A percentile compares a stretch with the other conserved stretches of the same genome.
These are phyloP conservation scores for Phytopythium litorale DNA, from an alignment of 352 stramenopile species.

Conservation along the genomic window DNA sequence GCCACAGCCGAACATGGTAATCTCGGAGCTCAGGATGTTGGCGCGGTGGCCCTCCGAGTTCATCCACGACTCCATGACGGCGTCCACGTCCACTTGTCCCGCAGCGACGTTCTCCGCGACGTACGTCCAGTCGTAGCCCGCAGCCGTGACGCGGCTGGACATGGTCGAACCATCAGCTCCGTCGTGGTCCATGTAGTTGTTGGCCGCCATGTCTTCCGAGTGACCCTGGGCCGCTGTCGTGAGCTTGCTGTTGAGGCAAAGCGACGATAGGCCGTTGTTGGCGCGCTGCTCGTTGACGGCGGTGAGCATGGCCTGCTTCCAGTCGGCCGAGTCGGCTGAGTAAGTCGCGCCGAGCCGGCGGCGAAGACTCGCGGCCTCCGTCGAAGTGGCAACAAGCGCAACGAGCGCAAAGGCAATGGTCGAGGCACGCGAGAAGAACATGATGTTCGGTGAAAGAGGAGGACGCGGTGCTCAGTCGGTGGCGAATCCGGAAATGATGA, in stretches of 20 bases:
- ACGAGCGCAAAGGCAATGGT: background rate
- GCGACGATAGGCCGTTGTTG: constrained; percentile 18
- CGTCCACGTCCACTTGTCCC: constrained; percentile 24
- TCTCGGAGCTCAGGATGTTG: constrained; percentile 34
- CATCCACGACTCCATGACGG: constrained; percentile 40
- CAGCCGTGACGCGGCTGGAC: constrained; percentile 28
- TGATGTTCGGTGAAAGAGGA: background rate
- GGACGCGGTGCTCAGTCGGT: background rate
- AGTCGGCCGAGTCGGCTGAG: constrained; percentile 4
- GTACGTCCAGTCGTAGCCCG: constrained; percentile 37
- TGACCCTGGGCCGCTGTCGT: constrained; percentile 18
- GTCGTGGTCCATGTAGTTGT: constrained; percentile 42
- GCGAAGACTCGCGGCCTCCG: constrained; percentile 3
- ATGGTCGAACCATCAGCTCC: constrained; percentile 41
- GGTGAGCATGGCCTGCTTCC: constrained; percentile 28
- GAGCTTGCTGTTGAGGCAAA: constrained; percentile 41
- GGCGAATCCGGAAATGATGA: constrained; percentile 5
- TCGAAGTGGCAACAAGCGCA: background rate
- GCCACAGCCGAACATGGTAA: constrained; percentile 37
- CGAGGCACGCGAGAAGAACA: constrained; percentile 3
- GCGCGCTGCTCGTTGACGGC: constrained; percentile 47
- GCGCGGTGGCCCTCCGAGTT: constrained; percentile 31
- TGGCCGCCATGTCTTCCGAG: constrained; percentile 36
- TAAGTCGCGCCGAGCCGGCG: constrained; percentile 2
- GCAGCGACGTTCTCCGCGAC: constrained; percentile 41